Evolutionary conservation across 2,329 filamentous ascomycete species (phyloP).

Genomic region (Macrophomina tecta): DNA sequence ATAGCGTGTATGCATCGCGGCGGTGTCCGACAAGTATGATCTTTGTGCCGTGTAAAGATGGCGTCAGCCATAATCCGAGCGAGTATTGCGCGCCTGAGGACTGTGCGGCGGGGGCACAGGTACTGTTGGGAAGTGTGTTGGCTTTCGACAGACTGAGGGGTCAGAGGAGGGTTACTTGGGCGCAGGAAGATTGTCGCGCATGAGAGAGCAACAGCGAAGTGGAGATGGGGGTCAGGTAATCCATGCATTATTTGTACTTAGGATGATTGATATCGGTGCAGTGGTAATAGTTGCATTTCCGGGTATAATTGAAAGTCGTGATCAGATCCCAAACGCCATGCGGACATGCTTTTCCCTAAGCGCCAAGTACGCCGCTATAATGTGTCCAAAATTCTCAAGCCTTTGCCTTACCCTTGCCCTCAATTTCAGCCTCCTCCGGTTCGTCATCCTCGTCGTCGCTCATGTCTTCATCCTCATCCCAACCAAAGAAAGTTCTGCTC

Average conservation of each 20-base stretch:
- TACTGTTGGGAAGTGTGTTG: slow-evolving; percentile 43
- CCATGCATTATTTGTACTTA: not conserved
- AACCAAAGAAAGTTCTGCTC: slow-evolving; percentile 69
- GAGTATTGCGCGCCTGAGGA: slow-evolving; percentile 45
- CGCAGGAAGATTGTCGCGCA: slow-evolving; percentile 30
- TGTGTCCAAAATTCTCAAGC: not conserved
- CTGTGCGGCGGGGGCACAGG: slow-evolving; percentile 49
- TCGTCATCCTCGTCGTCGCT: slow-evolving; percentile 55
- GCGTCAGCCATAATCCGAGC: slow-evolving; percentile 47
- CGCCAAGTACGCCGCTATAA: not conserved
- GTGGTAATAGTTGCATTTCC: slow-evolving; percentile 1
- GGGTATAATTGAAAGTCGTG: slow-evolving; percentile 16
- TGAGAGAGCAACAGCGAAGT: not conserved
- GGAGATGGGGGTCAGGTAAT: no score
- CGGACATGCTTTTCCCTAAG: not conserved
- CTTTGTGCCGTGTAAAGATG: slow-evolving; percentile 46
- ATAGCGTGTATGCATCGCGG: slow-evolving; percentile 55
- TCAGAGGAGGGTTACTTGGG: slow-evolving; percentile 34
- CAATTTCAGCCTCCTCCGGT: slow-evolving; percentile 42
- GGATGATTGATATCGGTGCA: not conserved
- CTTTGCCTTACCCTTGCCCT: slow-evolving; percentile 51
- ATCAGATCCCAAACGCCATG: not conserved
- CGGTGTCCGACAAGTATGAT: slow-evolving; percentile 52
- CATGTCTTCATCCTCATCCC: slow-evolving; percentile 73
- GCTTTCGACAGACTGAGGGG: slow-evolving; percentile 55